phyloP scores from a whole-genome alignment of 2,329 filamentous ascomycete species.

The Neonectria faginata region DNA sequence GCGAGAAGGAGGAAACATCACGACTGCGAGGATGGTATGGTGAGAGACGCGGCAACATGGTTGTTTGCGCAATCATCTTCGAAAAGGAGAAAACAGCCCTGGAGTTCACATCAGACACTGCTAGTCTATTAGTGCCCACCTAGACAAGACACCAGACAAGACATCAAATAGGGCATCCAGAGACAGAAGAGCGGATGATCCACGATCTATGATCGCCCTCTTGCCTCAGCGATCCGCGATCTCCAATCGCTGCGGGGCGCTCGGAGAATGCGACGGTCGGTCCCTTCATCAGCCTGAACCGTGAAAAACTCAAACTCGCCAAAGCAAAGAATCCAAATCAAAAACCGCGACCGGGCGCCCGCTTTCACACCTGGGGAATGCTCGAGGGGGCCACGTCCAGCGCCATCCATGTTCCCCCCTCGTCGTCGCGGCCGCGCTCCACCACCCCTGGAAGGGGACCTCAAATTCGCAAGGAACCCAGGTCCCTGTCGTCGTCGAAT shows the following conservation, averaged over 20 bases:
- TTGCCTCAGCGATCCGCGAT: neutral
- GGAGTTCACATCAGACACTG: neutral
- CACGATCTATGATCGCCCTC: slow-evolving; percentile 8
- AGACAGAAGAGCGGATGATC: neutral
- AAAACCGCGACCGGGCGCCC: slow-evolving; percentile 16
- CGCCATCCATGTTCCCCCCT: neutral
- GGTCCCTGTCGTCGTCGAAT: slow-evolving; percentile 9
- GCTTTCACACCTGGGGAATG: slow-evolving; percentile 43
- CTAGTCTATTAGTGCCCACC: too few relatives aligned
- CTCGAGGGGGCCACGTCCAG: slow-evolving; percentile 31
- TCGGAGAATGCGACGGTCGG: neutral
- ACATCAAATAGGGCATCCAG: neutral
- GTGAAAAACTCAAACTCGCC: slow-evolving; percentile 11
- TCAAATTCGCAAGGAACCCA: slow-evolving; percentile 7
- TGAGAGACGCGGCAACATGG: neutral
- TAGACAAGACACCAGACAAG: too few relatives aligned
- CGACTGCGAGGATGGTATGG: neutral
- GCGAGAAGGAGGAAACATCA: neutral
- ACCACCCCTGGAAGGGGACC: slow-evolving; percentile 7
- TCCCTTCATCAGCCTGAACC: slow-evolving; percentile 7
- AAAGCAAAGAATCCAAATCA: slow-evolving; percentile 1
- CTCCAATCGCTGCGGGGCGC: neutral
- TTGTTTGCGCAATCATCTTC: neutral
- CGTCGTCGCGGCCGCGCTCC: too few relatives aligned
- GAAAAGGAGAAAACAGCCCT: neutral